Evolutionary conservation across 805 yeast species (phyloP), one percentile per base, ranked within the genome.

Genomic region (Lachancea nothofagi): DNA sequence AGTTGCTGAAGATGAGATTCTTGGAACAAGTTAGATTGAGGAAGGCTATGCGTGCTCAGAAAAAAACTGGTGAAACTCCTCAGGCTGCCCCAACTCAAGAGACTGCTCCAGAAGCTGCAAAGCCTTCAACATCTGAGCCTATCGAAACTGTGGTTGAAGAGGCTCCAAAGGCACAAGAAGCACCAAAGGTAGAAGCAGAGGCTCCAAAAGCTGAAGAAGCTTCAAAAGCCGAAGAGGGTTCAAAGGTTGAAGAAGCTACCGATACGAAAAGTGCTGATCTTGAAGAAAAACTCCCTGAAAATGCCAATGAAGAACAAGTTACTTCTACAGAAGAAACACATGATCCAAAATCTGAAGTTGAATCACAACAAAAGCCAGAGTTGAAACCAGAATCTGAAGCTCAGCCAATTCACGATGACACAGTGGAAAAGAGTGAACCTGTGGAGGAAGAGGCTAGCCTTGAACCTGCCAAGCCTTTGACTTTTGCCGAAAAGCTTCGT

Each of bases 11-110:
- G 36, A 54, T 51, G 40, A 49, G 50, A 15, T 57, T 58, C 35
- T 42, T 57, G 36, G 62, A 58, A 44, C 54, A 54, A 29, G 59
- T 53, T 15, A 53, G 47, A 36, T 45, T 46, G 31, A 55, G 62
- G 33, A 57, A 58, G 37, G 61, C 54, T 15, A 55, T 51, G 29
- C 40, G 56, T 31, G 61, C 57, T 38, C 51, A 44, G 41, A 53
- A 55, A 42, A 58, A 51, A 40, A 34, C 45, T 2, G 45, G 33
- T 20, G 33, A 28, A 14, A 25, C 36, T 9, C 30, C 29, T 19
- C 42, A 42, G 12, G 29, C 34, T 15, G 34, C 29, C 21, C 15
- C 18, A n/a, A 26, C 20, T 17, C 18, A 43, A 26, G 49, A 39
- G 25, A 46, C 36, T 30, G 33, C 42, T 18, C 40, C 36, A 26